A percentile compares a stretch with the other conserved stretches of the same genome.
phyloP scores from a whole-genome alignment of 202 grass and related monocot species.

The Digitaria exilis region DNA sequence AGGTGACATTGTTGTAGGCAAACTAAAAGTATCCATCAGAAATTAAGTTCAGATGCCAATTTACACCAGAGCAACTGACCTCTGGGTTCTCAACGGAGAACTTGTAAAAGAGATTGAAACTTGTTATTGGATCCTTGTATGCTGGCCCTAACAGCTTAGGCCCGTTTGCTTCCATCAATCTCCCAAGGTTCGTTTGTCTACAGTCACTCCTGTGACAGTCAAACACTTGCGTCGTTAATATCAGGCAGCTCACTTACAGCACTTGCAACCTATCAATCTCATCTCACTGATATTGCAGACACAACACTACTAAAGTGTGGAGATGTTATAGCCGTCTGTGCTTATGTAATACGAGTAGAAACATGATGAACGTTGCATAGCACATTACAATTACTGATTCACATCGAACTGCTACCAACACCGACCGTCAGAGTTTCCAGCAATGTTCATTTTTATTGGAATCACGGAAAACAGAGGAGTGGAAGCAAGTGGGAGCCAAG shows the following conservation, averaged over 20 bases:
- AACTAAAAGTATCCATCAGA: neutral
- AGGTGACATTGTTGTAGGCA: neutral
- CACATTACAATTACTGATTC: too few species aligned
- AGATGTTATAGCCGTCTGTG: neutral
- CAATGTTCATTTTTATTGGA: too few species aligned
- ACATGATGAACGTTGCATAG: too few species aligned
- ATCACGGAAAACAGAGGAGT: too few species aligned
- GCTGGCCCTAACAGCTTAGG: constrained; percentile 67
- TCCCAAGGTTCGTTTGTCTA: constrained; percentile 84
- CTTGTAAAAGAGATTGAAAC: constrained; percentile 57
- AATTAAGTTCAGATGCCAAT: neutral
- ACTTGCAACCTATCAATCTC: neutral
- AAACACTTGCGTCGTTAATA: neutral
- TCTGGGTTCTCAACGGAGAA: constrained; percentile 70
- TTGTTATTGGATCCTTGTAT: constrained; percentile 78
- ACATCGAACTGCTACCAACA: too few species aligned
- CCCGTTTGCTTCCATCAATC: constrained; percentile 73
- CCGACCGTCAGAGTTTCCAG: too few species aligned
- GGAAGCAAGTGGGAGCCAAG: neutral
- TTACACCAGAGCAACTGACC: constrained; percentile 43
- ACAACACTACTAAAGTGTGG: neutral
- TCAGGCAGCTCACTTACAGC: neutral
- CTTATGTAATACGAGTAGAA: too few species aligned
- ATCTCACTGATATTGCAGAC: neutral
- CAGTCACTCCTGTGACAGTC: constrained; percentile 48